These are phyloP conservation scores for Hawksworthiomyces lignivorus DNA, from an alignment of 2,329 filamentous ascomycete species.

Conservation along the genomic window DNA sequence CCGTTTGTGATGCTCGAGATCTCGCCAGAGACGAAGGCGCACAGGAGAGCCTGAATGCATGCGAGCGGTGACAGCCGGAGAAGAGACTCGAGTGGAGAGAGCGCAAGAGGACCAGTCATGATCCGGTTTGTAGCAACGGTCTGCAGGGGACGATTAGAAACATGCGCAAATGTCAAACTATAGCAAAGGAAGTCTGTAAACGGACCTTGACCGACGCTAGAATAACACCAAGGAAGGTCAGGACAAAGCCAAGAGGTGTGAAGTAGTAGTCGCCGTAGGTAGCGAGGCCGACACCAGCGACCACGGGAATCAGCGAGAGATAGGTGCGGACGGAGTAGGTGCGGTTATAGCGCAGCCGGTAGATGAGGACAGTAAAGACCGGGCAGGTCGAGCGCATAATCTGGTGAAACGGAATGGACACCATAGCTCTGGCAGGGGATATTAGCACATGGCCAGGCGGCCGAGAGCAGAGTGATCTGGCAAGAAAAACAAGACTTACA, in stretches of 20 bases:
- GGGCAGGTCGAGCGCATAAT: slow-evolving; percentile 55
- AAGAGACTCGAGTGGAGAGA: slow-evolving; percentile 50
- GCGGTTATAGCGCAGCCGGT: slow-evolving; percentile 46
- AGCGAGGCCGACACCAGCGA: slow-evolving; percentile 51
- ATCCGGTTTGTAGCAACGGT: slow-evolving; percentile 55
- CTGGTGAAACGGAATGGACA: slow-evolving; percentile 58
- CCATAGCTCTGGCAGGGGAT: slow-evolving; percentile 11
- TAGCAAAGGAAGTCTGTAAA: no score
- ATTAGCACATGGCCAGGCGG: no score
- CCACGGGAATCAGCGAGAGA: slow-evolving; percentile 52
- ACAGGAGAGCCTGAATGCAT: slow-evolving; percentile 44
- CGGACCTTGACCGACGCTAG: slow-evolving; percentile 50
- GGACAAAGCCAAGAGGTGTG: slow-evolving; percentile 47
- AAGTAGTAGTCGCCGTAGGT: slow-evolving; percentile 57
- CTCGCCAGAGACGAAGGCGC: slow-evolving; percentile 46
- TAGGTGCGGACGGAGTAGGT: slow-evolving; percentile 50
- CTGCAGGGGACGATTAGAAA: slow-evolving; percentile 17
- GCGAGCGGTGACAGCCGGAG: slow-evolving; percentile 54
- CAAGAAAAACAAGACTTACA: slow-evolving; percentile 23
- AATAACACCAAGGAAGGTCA: slow-evolving; percentile 47
- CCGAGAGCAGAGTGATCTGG: not conserved
- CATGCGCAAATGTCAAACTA: no score
- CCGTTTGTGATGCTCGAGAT: slow-evolving; percentile 21
- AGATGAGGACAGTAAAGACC: slow-evolving; percentile 55
- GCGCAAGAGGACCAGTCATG: slow-evolving; percentile 50